Percentiles rank a stretch among this genome's conserved stretches.
phyloP scores from a whole-genome alignment of 805 yeast species.

The Zygosaccharomyces bailii region DNA sequence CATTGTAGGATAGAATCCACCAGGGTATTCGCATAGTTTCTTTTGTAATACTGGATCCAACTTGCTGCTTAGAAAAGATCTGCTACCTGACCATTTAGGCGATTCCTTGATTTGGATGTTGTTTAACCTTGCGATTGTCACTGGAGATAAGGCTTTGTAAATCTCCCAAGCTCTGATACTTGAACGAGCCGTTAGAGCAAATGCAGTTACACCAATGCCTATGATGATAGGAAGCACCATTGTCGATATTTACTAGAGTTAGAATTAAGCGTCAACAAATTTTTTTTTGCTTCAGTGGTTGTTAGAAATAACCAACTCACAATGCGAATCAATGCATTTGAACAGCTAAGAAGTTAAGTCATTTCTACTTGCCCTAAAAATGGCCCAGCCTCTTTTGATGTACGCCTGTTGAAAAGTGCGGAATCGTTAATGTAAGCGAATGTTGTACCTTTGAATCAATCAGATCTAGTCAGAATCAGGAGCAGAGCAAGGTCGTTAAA shows the following conservation, averaged over 20 bases:
- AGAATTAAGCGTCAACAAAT: background rate
- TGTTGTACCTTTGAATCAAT: too few species aligned
- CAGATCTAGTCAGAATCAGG: background rate
- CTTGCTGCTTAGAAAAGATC: slow-evolving; percentile 17
- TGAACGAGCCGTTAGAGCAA: slow-evolving; percentile 28
- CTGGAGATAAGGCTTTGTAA: slow-evolving; percentile 28
- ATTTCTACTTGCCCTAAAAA: too few species aligned
- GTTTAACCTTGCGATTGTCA: slow-evolving; percentile 31
- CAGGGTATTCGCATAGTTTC: slow-evolving; percentile 40
- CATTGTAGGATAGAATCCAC: slow-evolving; percentile 65
- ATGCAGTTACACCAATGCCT: slow-evolving; percentile 30
- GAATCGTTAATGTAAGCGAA: too few species aligned
- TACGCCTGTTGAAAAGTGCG: too few species aligned
- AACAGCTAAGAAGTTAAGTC: too few species aligned
- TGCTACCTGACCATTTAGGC: slow-evolving; percentile 13
- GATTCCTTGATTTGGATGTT: slow-evolving; percentile 19
- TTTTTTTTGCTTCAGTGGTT: background rate
- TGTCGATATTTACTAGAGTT: background rate
- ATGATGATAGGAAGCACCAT: slow-evolving; percentile 36
- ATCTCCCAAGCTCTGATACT: slow-evolving; percentile 33
- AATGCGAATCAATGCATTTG: too few species aligned
- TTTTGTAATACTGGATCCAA: slow-evolving; percentile 15
- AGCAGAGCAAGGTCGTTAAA: background rate
- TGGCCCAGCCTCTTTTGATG: too few species aligned
- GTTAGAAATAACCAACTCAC: too few species aligned